phyloP scores from a whole-genome alignment of 768 basidiomycete genomes.

The Leccinum arenicola region DNA sequence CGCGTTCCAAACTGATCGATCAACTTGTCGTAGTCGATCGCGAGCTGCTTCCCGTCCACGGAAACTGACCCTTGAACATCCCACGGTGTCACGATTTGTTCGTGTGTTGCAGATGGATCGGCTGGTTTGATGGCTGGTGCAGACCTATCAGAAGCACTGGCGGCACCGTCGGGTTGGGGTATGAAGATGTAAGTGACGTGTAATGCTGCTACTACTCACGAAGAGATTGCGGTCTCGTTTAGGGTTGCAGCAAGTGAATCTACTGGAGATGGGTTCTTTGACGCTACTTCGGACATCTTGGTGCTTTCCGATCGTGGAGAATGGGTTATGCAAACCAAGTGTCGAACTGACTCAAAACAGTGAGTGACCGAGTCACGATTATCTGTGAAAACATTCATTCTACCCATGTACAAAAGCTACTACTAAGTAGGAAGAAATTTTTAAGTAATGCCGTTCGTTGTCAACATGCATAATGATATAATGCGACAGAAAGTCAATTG shows the following conservation, averaged over 20 bases:
- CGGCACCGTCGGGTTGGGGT: conserved; percentile 10
- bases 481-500: conserved; percentile 23
- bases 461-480: conserved; percentile 26
- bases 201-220: conserved; percentile 22
- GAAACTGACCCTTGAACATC: conserved; percentile 92
- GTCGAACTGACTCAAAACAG: neutral
- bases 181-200: conserved; percentile 7
- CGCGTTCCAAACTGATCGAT: conserved; percentile 92
- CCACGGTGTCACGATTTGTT: conserved; percentile 95
- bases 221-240: conserved; percentile 25
- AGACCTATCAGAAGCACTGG: conserved; percentile 1
- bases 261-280: conserved; percentile 24
- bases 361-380: conserved; percentile 3
- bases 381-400: neutral
- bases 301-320: neutral
- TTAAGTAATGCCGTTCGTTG: neutral
- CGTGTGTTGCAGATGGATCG: conserved; percentile 34
- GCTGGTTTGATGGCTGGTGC: conserved; percentile 34
- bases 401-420: neutral
- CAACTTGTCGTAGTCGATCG: conserved; percentile 96
- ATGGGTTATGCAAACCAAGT: neutral
- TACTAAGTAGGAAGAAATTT: neutral
- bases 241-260: conserved; percentile 29
- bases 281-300: conserved; percentile 22
- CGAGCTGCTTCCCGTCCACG: conserved; percentile 84